phyloP scores from a whole-genome alignment of 2,329 filamentous ascomycete genomes.

The Fusarium sp. region DNA sequence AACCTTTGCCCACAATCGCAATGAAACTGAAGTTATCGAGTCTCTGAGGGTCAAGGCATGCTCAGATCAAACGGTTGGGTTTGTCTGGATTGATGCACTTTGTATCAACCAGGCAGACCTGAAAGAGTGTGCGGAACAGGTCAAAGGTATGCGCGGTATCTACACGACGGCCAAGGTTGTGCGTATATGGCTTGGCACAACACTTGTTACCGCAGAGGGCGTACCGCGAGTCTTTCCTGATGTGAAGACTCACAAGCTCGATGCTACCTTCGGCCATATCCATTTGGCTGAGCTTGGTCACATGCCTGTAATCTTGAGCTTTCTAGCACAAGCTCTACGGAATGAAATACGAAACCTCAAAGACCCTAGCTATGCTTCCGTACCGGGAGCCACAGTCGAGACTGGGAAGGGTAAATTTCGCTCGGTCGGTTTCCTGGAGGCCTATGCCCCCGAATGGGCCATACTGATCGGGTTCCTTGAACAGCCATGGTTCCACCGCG shows the following conservation, averaged over 20 bases:
- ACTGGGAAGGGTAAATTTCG: neutral
- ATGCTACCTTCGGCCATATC: neutral
- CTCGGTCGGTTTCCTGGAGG: neutral
- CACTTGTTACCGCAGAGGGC: neutral
- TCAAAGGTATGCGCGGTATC: neutral
- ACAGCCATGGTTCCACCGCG: neutral
- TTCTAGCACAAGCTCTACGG: neutral
- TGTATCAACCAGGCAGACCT: neutral
- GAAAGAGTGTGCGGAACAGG: neutral
- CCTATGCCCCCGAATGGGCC: neutral
- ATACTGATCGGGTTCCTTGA: neutral
- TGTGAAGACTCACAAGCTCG: neutral
- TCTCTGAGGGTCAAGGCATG: neutral
- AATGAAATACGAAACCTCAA: neutral
- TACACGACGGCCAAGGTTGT: neutral
- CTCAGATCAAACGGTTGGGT: neutral
- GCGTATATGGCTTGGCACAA: neutral
- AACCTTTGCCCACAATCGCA: neutral
- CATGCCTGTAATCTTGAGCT: neutral
- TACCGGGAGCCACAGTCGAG: neutral
- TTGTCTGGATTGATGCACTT: neutral
- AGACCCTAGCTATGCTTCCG: too few species aligned
- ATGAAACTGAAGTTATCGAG: neutral
- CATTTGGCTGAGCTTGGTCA: neutral
- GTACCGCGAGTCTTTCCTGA: neutral